These are phyloP conservation scores for Arxiozyma telluris DNA, from an alignment of 1,139 yeast species.

Conservation along the genomic window DNA sequence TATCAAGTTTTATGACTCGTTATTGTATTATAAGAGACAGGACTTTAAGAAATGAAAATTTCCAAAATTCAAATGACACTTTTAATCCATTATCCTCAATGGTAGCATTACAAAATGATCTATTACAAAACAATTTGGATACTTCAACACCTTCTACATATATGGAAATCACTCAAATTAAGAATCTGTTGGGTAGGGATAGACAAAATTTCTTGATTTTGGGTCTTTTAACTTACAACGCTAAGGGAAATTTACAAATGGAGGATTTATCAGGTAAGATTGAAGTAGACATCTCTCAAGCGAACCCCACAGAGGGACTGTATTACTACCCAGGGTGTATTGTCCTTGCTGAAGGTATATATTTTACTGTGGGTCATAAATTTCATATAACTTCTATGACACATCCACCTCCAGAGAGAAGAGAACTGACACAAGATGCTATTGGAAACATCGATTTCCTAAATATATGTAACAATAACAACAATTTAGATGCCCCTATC, in stretches of 20 bases:
- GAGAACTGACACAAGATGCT: slow-evolving; percentile 56
- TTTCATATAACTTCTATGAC: slow-evolving; percentile 72
- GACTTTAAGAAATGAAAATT: slow-evolving; percentile 63
- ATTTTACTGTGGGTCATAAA: slow-evolving; percentile 51
- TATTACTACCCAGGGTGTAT: slow-evolving; percentile 75
- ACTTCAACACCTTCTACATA: slow-evolving; percentile 17
- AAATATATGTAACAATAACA: slow-evolving; percentile 43
- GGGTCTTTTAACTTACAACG: slow-evolving; percentile 60
- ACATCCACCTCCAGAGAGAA: slow-evolving; percentile 81
- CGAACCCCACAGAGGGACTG: slow-evolving; percentile 56
- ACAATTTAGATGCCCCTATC: slow-evolving; percentile 31
- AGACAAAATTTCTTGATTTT: slow-evolving; percentile 67
- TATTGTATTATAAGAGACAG: slow-evolving; percentile 60
- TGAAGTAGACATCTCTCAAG: slow-evolving; percentile 59
- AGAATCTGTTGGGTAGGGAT: slow-evolving; percentile 77
- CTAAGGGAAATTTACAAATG: slow-evolving; percentile 60
- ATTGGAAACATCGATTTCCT: slow-evolving; percentile 75
- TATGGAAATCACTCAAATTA: slow-evolving; percentile 62
- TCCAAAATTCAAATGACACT: slow-evolving; percentile 32
- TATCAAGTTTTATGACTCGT: slow-evolving; percentile 32
- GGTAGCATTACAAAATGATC: slow-evolving; percentile 19
- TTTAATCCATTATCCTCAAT: slow-evolving; percentile 32
- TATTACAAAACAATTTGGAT: slow-evolving; percentile 8
- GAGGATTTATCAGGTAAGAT: slow-evolving; percentile 78
- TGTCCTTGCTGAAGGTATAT: slow-evolving; percentile 73